Evolutionary conservation across 1,284 basidiomycete genomes (phyloP), one percentile per base, ranked within the genome.

Genomic region (Hypsizygus ulmarius): DNA sequence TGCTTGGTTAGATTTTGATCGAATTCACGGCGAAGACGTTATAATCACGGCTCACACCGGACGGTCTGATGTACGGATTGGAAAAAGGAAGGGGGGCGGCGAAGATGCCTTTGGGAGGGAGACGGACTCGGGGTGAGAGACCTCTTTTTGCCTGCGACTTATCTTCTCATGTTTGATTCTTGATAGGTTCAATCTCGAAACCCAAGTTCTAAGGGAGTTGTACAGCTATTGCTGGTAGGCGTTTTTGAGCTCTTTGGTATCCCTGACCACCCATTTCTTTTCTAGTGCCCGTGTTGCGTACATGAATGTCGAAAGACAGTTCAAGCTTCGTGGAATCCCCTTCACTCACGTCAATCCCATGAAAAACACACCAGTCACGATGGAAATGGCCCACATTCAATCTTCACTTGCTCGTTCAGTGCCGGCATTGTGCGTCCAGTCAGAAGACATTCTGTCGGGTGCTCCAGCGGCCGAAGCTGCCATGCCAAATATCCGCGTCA

Each of bases 401-500:
- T 84, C 90, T 1, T 80, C 82, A 0, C 74, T 91, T 11, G 78
- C 83, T 1, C 78, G 77, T 34, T 82, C 83, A 5, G 85, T 93
- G 8, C 91, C 93, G 0, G 84, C 82, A 3, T 74, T 96, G 4
- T 90, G 87, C 53, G 88, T 96, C 19, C 81, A 88, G 55, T 87
- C 92, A 0, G 74, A 79, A 15, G 82, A 92, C 54, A 84, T 96
- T 39, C 74, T 94, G 21, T 84, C 85, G 0, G 87, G 85, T 10
- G 87, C 87, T 1, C 84, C 86, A 2, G 87, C 90, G 1, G 86
- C 84, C n/a, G 89, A 92, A 60, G 90, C 91, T 3, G 90, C 90
- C 5, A 90, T 92, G 83, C 86, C 88, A 5, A 93, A 93, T 62
- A 91, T 96, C 43, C 86, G 86, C 36, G 82, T 97, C 44, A 86